Base-by-base conservation (phyloP, 345 rosid species). In the Heritiera fomes region DNA sequence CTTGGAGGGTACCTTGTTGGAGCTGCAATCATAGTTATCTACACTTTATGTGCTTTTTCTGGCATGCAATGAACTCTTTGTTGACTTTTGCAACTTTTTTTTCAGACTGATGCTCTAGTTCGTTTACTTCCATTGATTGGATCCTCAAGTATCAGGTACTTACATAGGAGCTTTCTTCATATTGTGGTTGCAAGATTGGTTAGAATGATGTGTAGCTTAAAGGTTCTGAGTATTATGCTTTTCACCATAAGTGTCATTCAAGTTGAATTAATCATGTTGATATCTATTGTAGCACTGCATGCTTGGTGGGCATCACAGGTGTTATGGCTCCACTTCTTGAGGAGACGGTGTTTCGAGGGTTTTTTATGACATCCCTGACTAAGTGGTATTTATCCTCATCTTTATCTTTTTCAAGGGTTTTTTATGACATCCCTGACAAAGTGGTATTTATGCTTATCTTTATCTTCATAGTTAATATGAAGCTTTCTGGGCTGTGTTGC, bases 311-410 rank as follows among this genome's bases (percentile, higher is more conserved):
- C 50, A 82, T 93, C 79, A 94, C 97, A 12, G 98, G 98, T 64
- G 71, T 93, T 85, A 88, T 93, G 79, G 99, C 99, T 79, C 99
- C 99, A 63, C 64, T 96, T 77, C 93, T 96, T 47, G 99, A 96
- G 84, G 99, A 96, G 86, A 92, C 93, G 5, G 86, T 96, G 17
- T 95, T 96, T 84, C 97, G 99, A 76, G 99, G 98, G 53, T 96
- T 96, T 87, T 88, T 96, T 67, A 89, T 96, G 99, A 93, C 89
- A 65, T 88, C 97, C 65, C 83, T 96, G 66, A 96, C 99, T 78
- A 96, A 92, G 85, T 96, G 99, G 99, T 93, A 88, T 53, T 40
- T 11, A 23, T 73, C 49, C 61, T 72, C 71, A 60, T 63, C 73
- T 60, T 10, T 76, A 47, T 71, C 74, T 30, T 52, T 95, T 96